These are phyloP conservation scores for Cynara cardunculus DNA, from an alignment of 129 eudicot genomes.

Conservation along the genomic window DNA sequence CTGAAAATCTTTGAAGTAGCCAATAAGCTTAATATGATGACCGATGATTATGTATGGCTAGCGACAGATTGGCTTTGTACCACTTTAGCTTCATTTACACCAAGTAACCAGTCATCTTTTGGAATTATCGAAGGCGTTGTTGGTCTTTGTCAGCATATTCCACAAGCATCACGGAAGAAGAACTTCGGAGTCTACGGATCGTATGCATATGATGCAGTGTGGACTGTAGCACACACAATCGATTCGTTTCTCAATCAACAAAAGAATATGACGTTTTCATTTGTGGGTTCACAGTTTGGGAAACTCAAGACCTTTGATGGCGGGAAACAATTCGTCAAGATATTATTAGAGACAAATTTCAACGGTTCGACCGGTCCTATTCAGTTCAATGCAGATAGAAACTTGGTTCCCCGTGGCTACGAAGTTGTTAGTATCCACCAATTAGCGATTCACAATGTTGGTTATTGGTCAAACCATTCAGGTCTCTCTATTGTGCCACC, in stretches of 20 bases:
- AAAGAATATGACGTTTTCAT: slow-evolving; percentile 34
- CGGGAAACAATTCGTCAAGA: slow-evolving; percentile 36
- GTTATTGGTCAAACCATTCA: slow-evolving; percentile 70
- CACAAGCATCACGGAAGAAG: slow-evolving; percentile 13
- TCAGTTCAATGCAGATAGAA: slow-evolving; percentile 41
- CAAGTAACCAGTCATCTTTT: slow-evolving; percentile 18
- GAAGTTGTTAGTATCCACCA: slow-evolving; percentile 41
- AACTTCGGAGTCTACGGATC: slow-evolving; percentile 34
- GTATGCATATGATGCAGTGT: slow-evolving; percentile 54
- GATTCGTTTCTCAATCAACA: slow-evolving; percentile 37
- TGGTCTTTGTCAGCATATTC: slow-evolving; percentile 42
- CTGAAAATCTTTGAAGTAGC: slow-evolving; percentile 41
- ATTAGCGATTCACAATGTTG: slow-evolving; percentile 30
- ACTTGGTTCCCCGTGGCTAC: slow-evolving; percentile 39
- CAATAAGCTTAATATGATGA: slow-evolving; percentile 48
- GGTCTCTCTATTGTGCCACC: slow-evolving; percentile 58
- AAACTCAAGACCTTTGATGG: slow-evolving; percentile 49
- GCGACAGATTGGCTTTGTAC: slow-evolving; percentile 58
- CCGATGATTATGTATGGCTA: slow-evolving; percentile 51
- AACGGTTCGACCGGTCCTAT: slow-evolving; percentile 63
- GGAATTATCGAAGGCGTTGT: slow-evolving; percentile 44
- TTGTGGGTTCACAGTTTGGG: slow-evolving; percentile 37
- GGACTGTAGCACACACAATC: slow-evolving; percentile 46
- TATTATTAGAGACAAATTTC: slow-evolving; percentile 42
- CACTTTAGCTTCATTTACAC: slow-evolving; percentile 41